These are phyloP conservation scores for Verbena officinalis DNA, from an alignment of 257 asterid species.

Conservation along the genomic window DNA sequence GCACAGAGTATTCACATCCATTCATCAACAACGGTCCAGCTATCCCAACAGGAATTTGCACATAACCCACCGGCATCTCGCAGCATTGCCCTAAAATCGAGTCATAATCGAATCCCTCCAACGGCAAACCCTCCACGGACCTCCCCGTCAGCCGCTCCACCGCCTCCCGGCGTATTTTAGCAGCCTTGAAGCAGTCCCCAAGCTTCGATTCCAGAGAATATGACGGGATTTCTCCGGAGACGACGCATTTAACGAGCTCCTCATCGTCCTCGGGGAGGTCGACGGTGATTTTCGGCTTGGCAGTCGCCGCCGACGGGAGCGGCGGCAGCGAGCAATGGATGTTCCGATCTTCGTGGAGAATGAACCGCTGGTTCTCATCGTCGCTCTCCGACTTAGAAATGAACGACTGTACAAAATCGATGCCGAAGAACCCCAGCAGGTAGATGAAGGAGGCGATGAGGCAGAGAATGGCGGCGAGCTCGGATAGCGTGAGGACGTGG, in stretches of 20 bases:
- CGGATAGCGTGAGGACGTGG: conserved; percentile 79
- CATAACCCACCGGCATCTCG: conserved; percentile 93
- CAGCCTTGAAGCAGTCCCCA: conserved; percentile 77
- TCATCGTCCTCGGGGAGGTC: conserved; percentile 63
- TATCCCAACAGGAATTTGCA: conserved; percentile 91
- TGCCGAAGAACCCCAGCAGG: conserved; percentile 82
- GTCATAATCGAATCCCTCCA: conserved; percentile 81
- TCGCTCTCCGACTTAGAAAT: conserved; percentile 57
- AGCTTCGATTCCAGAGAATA: conserved; percentile 76
- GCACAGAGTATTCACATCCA: conserved; percentile 70
- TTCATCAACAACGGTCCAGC: conserved; percentile 87
- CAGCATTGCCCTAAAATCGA: conserved; percentile 92
- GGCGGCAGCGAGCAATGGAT: conserved; percentile 44
- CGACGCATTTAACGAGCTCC: conserved; percentile 58
- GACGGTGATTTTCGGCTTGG: conserved; percentile 21
- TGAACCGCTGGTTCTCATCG: conserved; percentile 48
- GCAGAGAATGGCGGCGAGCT: conserved; percentile 65
- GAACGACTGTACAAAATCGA: conserved; percentile 85
- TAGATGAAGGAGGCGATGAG: conserved; percentile 84
- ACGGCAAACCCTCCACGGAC: conserved; percentile 66
- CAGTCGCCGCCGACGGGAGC: conserved; percentile 14
- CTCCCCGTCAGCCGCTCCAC: conserved; percentile 75
- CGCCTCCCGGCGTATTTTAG: conserved; percentile 73
- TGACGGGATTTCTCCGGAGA: conserved; percentile 71
- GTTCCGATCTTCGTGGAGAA: conserved; percentile 46